Evolutionary conservation across 129 eudicot genomes (phyloP), one percentile per base, ranked within the genome.

Genomic region (Ambrosia trifida): DNA sequence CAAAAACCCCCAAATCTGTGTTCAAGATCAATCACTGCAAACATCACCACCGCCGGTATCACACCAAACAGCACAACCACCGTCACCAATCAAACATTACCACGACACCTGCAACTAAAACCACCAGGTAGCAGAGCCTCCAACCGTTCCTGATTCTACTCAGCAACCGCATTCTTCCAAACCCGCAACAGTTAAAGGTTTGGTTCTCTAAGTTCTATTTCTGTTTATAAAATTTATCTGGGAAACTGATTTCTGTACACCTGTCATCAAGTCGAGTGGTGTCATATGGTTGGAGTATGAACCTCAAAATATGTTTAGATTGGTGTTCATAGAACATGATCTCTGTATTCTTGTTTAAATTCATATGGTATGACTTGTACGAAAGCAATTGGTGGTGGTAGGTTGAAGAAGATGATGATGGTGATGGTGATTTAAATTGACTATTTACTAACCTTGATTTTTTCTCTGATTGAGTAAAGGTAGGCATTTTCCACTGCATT

Each of bases 401-500:
- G n/a, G n/a, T n/a, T n/a, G n/a, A n/a, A n/a, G n/a, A n/a, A n/a
- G n/a, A n/a, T n/a, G n/a, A n/a, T n/a, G n/a, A n/a, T n/a, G n/a
- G n/a, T n/a, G n/a, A n/a, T n/a, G n/a, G n/a, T 13, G 20, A 52
- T 11, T 13, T 40, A 18, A 40, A 36, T 44, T 16, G 43, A 47
- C 43, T 10, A 40, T 70, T 63, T 16, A 70, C 74, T 59, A 18
- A 91, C 97, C 83, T 95, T n/a, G 91, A 88, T 66, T 78, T 86
- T 20, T 79, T 62, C 83, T 95, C 97, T 0, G 81, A 69, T 18
- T 91, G 7, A 2, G 76, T 74, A 38, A 90, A 87, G 14, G 74
- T 71, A 64, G 99, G 99, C 89, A 86, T 82, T 18, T 91, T 97
- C 97, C 97, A 90, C 72, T 95, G 99, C 76, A 82, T 62, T 68